Conservation (phyloP, 345 rosid species). For the Linum trigynum region DNA sequence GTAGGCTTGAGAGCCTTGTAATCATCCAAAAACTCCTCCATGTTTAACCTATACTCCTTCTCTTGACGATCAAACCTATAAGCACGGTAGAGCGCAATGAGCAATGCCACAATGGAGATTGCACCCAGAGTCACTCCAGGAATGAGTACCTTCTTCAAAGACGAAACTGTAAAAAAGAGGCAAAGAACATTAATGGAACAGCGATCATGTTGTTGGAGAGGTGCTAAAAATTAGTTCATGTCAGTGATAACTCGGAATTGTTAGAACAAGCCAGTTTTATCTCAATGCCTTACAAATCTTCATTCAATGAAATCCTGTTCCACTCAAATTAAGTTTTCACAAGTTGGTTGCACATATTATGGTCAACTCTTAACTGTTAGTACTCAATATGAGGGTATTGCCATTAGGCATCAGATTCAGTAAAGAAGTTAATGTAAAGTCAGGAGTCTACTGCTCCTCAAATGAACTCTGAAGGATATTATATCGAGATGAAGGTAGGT, state of each 20-base stretch:
- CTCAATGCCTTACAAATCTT: not conserved
- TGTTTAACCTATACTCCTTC: conserved; percentile 6
- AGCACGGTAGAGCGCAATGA: not conserved
- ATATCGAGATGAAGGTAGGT: too few species aligned
- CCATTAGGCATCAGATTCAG: too few species aligned
- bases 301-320: not conserved
- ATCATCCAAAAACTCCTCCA: conserved; percentile 18
- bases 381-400: too few species aligned
- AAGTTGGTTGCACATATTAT: too few species aligned
- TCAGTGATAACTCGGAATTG: not conserved
- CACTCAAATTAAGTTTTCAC: too few species aligned
- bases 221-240: not conserved
- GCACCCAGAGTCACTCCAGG: conserved; percentile 8
- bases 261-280: not conserved
- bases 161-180: not conserved
- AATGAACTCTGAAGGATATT: too few species aligned
- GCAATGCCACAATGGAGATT: not conserved
- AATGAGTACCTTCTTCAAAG: not conserved
- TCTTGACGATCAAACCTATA: conserved; percentile 8
- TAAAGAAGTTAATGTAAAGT: too few species aligned
- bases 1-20: conserved; percentile 22
- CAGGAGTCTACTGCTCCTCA: too few species aligned
- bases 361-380: too few species aligned
- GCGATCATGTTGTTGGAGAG: not conserved
- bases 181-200: conserved; percentile 8